A percentile compares a stretch with the other conserved stretches of the same genome.
These are phyloP conservation scores for Pseudognaphalium luteoalbum DNA, from an alignment of 129 eudicot species.

Conservation along the genomic window DNA sequence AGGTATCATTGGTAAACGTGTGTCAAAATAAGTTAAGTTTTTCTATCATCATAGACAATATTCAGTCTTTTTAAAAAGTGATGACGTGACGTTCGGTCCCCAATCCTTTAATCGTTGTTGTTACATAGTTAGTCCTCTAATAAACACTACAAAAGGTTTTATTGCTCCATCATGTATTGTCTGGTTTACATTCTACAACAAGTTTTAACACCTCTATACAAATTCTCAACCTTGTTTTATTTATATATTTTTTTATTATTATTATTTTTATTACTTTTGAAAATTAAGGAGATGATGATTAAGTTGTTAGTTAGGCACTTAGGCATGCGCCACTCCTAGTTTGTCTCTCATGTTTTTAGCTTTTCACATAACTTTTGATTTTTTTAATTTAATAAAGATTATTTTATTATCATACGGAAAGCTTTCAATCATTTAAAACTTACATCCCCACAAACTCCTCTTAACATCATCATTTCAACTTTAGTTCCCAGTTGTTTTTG, in stretches of 20 bases:
- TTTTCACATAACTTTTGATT: constrained; percentile 15
- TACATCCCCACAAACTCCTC: constrained; percentile 29
- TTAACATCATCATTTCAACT: constrained; percentile 27
- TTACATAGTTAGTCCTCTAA: neutral
- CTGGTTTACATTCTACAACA: neutral
- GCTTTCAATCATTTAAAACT: constrained; percentile 31
- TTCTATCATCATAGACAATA: too few species aligned
- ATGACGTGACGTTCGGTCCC: too few species aligned
- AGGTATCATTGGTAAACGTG: too few species aligned
- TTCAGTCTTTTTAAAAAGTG: too few species aligned
- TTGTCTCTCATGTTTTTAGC: constrained; percentile 39
- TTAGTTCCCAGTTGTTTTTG: constrained; percentile 27
- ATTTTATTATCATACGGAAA: constrained; percentile 11
- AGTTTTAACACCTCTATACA: neutral
- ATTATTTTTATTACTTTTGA: neutral
- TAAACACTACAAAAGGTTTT: neutral
- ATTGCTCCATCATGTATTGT: neutral
- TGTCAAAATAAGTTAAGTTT: too few species aligned
- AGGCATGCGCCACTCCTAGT: constrained; percentile 46
- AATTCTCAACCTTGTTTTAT: neutral
- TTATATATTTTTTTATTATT: neutral
- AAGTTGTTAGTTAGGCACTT: constrained; percentile 37
- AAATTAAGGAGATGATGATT: constrained; percentile 31
- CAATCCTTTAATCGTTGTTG: too few species aligned
- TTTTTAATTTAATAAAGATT: neutral